phyloP scores from a whole-genome alignment of 1,284 basidiomycete genomes.

The Microbotryum violaceum region DNA sequence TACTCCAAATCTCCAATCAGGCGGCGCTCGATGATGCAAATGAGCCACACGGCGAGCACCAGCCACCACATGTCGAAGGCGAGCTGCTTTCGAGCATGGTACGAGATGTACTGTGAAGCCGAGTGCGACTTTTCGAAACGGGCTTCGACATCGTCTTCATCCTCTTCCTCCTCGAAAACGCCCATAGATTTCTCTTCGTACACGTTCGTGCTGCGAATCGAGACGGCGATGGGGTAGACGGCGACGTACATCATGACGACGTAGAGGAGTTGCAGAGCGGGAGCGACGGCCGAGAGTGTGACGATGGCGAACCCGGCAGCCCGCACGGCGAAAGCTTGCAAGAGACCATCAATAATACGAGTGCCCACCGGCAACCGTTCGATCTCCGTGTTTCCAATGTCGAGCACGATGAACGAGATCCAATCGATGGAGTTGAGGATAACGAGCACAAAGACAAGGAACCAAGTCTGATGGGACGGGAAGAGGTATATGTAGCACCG shows the following conservation, averaged over 20 bases:
- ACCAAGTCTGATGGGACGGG: constrained; percentile 92
- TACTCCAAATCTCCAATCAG: constrained; percentile 42
- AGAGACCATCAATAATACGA: constrained; percentile 38
- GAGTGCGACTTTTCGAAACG: constrained; percentile 39
- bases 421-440: constrained; percentile 71
- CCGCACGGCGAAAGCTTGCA: constrained; percentile 58
- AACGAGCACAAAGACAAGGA: constrained; percentile 61
- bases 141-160: constrained; percentile 47
- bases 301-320: constrained; percentile 81
- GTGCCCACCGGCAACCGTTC: constrained; percentile 59
- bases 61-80: constrained; percentile 59
- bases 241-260: constrained; percentile 73
- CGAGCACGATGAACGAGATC: constrained; percentile 78
- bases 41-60: constrained; percentile 31
- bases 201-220: constrained; percentile 94
- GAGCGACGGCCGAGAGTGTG: constrained; percentile 61
- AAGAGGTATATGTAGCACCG: constrained; percentile 91
- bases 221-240: constrained; percentile 51
- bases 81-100: constrained; percentile 76
- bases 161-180: constrained; percentile 53
- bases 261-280: constrained; percentile 72
- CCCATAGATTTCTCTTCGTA: constrained; percentile 67
- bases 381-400: constrained; percentile 70
- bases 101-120: constrained; percentile 43
- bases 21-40: constrained; percentile 69